Percentiles rank a stretch among this genome's conserved stretches.
phyloP scores from a whole-genome alignment of 108 stramenopile species.

The Thalassiosira profunda region DNA sequence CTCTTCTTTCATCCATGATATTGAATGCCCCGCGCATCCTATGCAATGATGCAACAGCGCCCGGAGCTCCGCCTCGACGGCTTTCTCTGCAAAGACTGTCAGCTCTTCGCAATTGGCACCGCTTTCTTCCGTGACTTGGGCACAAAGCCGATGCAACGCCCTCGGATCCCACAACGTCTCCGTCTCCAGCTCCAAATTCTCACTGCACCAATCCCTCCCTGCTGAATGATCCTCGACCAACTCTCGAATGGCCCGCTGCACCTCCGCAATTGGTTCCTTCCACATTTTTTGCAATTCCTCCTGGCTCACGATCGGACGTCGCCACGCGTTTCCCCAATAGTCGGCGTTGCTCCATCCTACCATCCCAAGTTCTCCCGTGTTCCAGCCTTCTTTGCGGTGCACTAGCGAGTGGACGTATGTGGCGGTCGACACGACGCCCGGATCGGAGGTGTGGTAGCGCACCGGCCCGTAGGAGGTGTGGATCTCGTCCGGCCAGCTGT shows the following conservation, averaged over 20 bases:
- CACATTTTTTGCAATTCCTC: background rate
- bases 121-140: constrained; percentile 7
- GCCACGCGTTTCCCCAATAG: constrained; percentile 46
- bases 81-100: too few relatives aligned
- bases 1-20: too few relatives aligned
- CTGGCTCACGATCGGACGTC: background rate
- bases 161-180: constrained; percentile 14
- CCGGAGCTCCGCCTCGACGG: too few relatives aligned
- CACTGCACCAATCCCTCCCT: constrained; percentile 7
- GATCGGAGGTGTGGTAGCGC: constrained; percentile 6
- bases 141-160: constrained; percentile 18
- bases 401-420: constrained; percentile 51
- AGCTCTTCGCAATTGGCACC: too few relatives aligned
- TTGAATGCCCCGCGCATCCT: too few relatives aligned
- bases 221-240: background rate
- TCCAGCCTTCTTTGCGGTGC: constrained; percentile 49
- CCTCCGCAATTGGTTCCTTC: background rate
- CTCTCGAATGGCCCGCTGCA: background rate
- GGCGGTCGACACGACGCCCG: constrained; percentile 17
- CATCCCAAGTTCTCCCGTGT: constrained; percentile 58
- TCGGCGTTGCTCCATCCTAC: constrained; percentile 55
- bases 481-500: constrained; percentile 48
- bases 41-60: too few relatives aligned
- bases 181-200: constrained; percentile 4
- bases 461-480: constrained; percentile 38